Base-by-base conservation (phyloP, 2,329 filamentous ascomycete genomes). In the Exserohilum rostratum region DNA sequence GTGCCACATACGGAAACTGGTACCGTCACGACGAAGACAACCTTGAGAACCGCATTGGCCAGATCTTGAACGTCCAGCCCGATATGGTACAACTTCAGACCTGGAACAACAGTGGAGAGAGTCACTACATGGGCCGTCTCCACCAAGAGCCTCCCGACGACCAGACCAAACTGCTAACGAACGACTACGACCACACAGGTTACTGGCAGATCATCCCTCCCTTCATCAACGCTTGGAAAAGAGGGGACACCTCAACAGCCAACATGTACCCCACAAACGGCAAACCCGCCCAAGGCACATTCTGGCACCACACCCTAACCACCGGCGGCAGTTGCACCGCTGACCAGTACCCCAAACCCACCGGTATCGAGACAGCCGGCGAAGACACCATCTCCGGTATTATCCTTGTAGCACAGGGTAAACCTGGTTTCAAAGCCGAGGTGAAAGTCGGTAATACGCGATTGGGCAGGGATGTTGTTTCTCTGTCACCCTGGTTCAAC, bases 81-180 rank as follows among this genome's bases (percentile, higher is more conserved):
- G 72, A 77, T 43, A 74, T 77, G 46, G 57, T 77, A 9, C 70
- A 78, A 57, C 60, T 77, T 4, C 73, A 76, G 42, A 76, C 73
- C 12, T 78, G 76, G 76, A 78, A 78, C 44, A 76, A 78, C 45
- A 73, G 67, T 0, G 74, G 74, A 2, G 76, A 78, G 47, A 63
- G 62, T 10, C 76, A 77, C 54, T 78, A 79, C 47, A 72, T 78
- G 55, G 76, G 75, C 0, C 73, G 75, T n/a, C 50, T 72, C 9
- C 78, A 75, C 74, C 53, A 56, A 1, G 75, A 77, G 31, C 63
- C 69, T 0, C 66, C 75, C 40, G 55, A 55, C 7, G 45, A 58
- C 4, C 20, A 20, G 1, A 72, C 73, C 15, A 58, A 60, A 2
- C 58, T 49, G 1, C 73, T 76, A 27, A 67, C 66, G 10, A 61